Evolutionary conservation across 768 basidiomycete species (phyloP).

Genomic region (Leccinum arenicola): DNA sequence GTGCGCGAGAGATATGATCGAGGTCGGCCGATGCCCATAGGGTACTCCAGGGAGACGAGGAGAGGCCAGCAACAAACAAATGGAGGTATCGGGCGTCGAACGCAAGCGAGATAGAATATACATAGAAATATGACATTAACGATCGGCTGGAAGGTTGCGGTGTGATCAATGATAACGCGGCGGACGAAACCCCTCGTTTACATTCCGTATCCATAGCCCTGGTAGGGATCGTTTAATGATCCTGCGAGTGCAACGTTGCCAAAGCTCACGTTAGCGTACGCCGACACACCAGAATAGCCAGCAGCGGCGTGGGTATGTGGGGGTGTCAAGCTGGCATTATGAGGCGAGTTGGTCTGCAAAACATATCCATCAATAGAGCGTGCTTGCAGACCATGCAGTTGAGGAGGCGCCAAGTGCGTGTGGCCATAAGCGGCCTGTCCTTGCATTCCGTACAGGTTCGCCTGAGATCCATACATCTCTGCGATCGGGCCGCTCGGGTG

Average conservation of each 20-base stretch:
- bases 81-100: slow-evolving; percentile 35
- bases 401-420: slow-evolving; percentile 46
- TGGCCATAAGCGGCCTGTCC: slow-evolving; percentile 59
- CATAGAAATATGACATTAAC: slow-evolving; percentile 36
- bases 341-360: slow-evolving; percentile 67
- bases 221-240: slow-evolving; percentile 72
- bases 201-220: slow-evolving; percentile 80
- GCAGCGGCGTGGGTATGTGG: slow-evolving; percentile 51
- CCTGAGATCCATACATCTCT: slow-evolving; percentile 65
- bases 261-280: slow-evolving; percentile 54
- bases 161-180: slow-evolving; percentile 27
- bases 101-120: slow-evolving; percentile 35
- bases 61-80: slow-evolving; percentile 36
- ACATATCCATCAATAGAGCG: slow-evolving; percentile 82
- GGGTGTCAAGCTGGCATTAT: slow-evolving; percentile 60
- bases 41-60: slow-evolving; percentile 36
- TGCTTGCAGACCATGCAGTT: slow-evolving; percentile 60
- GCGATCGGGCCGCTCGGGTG: slow-evolving; percentile 53
- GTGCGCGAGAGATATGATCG: slow-evolving; percentile 55
- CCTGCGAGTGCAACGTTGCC: slow-evolving; percentile 46
- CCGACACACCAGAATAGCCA: slow-evolving; percentile 56
- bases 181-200: slow-evolving; percentile 37
- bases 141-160: slow-evolving; percentile 20
- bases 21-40: slow-evolving; percentile 35
- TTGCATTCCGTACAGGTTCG: slow-evolving; percentile 58